Percentiles rank a stretch among this genome's conserved stretches.
Conservation (phyloP, 768 basidiomycete species). For the Pleurotus tuber-regium region DNA sequence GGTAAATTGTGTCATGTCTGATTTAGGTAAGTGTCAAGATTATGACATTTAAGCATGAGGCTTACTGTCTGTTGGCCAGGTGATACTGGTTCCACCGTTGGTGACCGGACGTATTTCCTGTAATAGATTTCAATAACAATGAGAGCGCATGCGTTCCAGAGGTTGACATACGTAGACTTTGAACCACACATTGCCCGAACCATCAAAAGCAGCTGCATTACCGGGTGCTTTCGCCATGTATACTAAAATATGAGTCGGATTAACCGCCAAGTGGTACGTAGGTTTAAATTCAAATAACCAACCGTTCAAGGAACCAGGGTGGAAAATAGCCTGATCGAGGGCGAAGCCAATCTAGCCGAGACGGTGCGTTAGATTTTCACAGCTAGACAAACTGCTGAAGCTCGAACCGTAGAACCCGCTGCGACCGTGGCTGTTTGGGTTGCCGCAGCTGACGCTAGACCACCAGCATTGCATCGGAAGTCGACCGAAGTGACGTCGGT, state of each 20-base stretch:
- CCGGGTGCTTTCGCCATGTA: constrained; percentile 41
- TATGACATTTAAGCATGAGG: background rate
- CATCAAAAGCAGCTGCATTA: constrained; percentile 37
- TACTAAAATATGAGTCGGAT: constrained; percentile 19
- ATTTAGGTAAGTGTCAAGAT: background rate
- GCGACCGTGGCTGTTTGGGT: constrained; percentile 38
- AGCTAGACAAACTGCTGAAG: background rate
- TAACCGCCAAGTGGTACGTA: too few relatives aligned
- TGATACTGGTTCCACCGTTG: constrained; percentile 43
- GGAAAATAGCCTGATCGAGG: constrained; percentile 42
- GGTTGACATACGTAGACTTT: constrained; percentile 22
- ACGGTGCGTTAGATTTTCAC: background rate
- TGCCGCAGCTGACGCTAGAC: constrained; percentile 35
- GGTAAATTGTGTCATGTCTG: constrained; percentile 26
- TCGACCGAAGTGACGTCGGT: constrained; percentile 45
- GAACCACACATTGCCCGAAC: constrained; percentile 49
- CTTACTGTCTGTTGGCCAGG: constrained; percentile 42
- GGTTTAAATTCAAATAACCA: too few relatives aligned
- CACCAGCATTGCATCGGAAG: constrained; percentile 44
- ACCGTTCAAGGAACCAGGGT: constrained; percentile 38
- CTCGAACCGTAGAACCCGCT: constrained; percentile 29
- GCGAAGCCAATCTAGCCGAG: constrained; percentile 37
- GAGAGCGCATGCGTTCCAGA: background rate
- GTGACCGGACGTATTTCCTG: constrained; percentile 40
- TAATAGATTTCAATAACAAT: constrained; percentile 27